Evolutionary conservation across 2,329 filamentous ascomycete species (phyloP).

Genomic region (Colletotrichum magnum): DNA sequence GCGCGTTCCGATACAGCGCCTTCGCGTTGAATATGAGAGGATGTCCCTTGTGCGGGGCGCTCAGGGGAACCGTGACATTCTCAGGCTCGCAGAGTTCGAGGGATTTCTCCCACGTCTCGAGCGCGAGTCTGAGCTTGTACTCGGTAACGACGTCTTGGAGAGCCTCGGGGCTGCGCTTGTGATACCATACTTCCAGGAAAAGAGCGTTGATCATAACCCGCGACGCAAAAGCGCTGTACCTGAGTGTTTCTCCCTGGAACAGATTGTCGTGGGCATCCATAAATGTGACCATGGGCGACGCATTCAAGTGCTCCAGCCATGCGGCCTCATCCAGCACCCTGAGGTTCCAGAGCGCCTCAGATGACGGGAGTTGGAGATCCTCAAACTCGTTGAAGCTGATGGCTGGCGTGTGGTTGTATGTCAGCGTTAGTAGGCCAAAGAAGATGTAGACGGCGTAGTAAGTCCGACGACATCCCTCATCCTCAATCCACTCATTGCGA

Average conservation of each 20-base stretch:
- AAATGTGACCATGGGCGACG: slow-evolving; percentile 84
- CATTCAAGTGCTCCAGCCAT: slow-evolving; percentile 86
- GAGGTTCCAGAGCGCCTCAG: slow-evolving; percentile 94
- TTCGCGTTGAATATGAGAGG: slow-evolving; percentile 98
- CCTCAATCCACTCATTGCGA: slow-evolving; percentile 93
- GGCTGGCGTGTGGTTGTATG: slow-evolving; percentile 97
- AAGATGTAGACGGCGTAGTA: slow-evolving; percentile 99
- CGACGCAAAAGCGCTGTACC: slow-evolving; percentile 96
- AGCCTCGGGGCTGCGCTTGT: slow-evolving; percentile 98
- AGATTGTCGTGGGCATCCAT: slow-evolving; percentile 95
- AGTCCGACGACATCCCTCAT: slow-evolving; percentile 95
- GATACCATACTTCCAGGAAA: slow-evolving; percentile 98
- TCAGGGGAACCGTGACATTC: slow-evolving; percentile 87
- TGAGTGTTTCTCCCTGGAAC: slow-evolving; percentile 91
- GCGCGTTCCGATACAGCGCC: slow-evolving; percentile 95
- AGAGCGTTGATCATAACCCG: slow-evolving; percentile 99
- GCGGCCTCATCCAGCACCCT: slow-evolving; percentile 81
- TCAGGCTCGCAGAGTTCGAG: slow-evolving; percentile 94
- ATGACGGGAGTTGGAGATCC: slow-evolving; percentile 90
- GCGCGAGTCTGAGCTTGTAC: slow-evolving; percentile 94
- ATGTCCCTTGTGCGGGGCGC: slow-evolving; percentile 95
- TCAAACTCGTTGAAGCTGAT: slow-evolving; percentile 99
- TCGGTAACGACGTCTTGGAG: slow-evolving; percentile 97
- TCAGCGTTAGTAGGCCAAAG: slow-evolving; percentile 93
- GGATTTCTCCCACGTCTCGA: slow-evolving; percentile 99